Evolutionary conservation across 2,329 filamentous ascomycete genomes (phyloP).

Genomic region (Blumeriella jaapii): DNA sequence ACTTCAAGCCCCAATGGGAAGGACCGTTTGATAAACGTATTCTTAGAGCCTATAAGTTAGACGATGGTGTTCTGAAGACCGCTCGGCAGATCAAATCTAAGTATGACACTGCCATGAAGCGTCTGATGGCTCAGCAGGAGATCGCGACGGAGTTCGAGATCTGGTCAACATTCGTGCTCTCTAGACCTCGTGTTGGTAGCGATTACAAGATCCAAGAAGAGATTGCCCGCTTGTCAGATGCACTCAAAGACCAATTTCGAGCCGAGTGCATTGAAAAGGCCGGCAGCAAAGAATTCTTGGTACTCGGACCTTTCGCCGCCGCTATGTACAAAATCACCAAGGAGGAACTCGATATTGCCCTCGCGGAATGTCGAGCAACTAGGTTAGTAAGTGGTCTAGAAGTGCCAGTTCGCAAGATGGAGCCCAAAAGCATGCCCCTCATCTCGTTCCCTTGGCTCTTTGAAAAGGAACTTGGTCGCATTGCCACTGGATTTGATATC

Average conservation of each 20-base stretch:
- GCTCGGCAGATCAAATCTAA: slow-evolving; percentile 58
- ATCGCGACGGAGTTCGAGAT: slow-evolving; percentile 85
- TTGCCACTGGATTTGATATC: slow-evolving; percentile 39
- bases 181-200: slow-evolving; percentile 55
- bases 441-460: slow-evolving; percentile 96
- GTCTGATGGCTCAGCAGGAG: slow-evolving; percentile 76
- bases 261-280: slow-evolving; percentile 53
- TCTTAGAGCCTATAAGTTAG: slow-evolving; percentile 47
- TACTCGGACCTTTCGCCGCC: slow-evolving; percentile 61
- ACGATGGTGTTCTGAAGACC: slow-evolving; percentile 40
- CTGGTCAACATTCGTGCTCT: slow-evolving; percentile 75
- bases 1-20: slow-evolving; percentile 64
- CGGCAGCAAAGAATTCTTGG: slow-evolving; percentile 44
- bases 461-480: slow-evolving; percentile 53
- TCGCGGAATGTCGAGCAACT: slow-evolving; percentile 35
- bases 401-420: slow-evolving; percentile 30
- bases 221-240: slow-evolving; percentile 55
- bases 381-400: slow-evolving; percentile 30
- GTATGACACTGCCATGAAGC: slow-evolving; percentile 67
- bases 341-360: slow-evolving; percentile 51
- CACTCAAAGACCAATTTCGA: slow-evolving; percentile 58
- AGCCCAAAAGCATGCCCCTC: slow-evolving; percentile 53
- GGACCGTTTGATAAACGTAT: slow-evolving; percentile 67
- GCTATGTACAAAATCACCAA: slow-evolving; percentile 83
- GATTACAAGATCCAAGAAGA: slow-evolving; percentile 86